Base-by-base conservation (phyloP, 2,329 filamentous ascomycete species). In the Bipolaris bicolor region DNA sequence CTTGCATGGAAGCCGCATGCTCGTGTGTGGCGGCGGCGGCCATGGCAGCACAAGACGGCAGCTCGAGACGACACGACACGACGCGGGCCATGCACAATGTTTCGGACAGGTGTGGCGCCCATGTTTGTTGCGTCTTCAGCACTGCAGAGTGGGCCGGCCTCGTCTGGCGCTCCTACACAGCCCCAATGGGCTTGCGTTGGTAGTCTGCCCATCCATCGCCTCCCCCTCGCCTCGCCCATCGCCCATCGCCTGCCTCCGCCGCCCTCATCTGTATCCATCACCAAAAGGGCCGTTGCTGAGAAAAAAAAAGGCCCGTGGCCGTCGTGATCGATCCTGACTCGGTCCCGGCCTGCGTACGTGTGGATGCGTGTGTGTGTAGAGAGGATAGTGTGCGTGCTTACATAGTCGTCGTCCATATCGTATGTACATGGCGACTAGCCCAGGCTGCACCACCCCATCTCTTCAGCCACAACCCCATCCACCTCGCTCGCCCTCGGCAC, bases 161-260 rank as follows among this genome's bases (percentile, higher is more conserved):
- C 10, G 29, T 34, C 54, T 52, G 44, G 22, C 45, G 41, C 34
- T 45, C 43, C 29, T 15, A 53, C 54, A 57, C 54, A 57, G 54
- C 54, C 54, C 54, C 52, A 44, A 55, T 39, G 43, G 52, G 52
- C 52, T 55, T 55, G 52, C 52, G 47, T 55, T 51, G 47, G 43
- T 50, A 37, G 37, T 44, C 34, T 39, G 52, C 52, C 52, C 46
- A 26, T 41, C 40, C 15, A 36, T 52, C 26, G 34, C 31, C 15
- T 37, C 18, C 45, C 46, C 39, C 13, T 31, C 47, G 52, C 31
- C 26, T 29, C 26, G 3, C 26, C 26, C 26, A 10, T 29, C 26
- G 3, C 26, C 26, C 26, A 10, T 29, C 26, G 26, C 26, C 26
- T 26, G 24, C 24, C 24, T 26, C 24, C 24, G 24, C 7, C 24